These are phyloP conservation scores for Auricularia auricula-judae DNA, from an alignment of 768 basidiomycete species.

Conservation along the genomic window DNA sequence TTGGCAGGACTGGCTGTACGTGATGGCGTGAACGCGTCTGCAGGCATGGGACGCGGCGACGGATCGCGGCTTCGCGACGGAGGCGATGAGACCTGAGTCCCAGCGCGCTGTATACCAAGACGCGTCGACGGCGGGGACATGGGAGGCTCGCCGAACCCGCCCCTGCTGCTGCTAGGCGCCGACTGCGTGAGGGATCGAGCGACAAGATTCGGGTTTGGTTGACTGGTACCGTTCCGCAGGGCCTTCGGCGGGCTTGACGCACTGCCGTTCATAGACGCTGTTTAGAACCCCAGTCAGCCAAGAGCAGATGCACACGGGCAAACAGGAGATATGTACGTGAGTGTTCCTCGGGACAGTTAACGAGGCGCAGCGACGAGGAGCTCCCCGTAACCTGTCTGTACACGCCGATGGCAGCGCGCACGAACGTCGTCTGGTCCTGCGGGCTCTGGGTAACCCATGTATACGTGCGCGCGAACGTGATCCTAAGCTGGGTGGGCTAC, in stretches of 20 bases:
- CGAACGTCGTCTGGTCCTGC: constrained; percentile 61
- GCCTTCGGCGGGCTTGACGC: background rate
- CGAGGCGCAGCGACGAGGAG: background rate
- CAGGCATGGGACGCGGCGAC: background rate
- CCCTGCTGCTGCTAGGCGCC: background rate
- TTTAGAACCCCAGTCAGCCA: background rate
- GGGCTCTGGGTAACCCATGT: constrained; percentile 76
- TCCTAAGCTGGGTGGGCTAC: constrained; percentile 58
- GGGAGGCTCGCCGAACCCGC: background rate
- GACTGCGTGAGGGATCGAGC: background rate
- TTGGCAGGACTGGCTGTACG: background rate
- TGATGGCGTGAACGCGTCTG: background rate
- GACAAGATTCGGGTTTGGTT: background rate
- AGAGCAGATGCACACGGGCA: background rate
- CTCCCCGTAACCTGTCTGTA: constrained; percentile 20
- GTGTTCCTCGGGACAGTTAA: background rate
- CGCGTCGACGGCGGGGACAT: background rate
- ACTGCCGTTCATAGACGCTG: background rate
- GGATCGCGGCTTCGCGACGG: background rate
- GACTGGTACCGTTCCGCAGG: background rate
- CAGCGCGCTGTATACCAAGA: background rate
- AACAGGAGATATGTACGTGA: background rate
- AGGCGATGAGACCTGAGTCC: background rate
- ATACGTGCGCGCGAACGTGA: constrained; percentile 85
- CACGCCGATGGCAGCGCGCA: constrained; percentile 49